Evolutionary conservation across 2,329 filamentous ascomycete species (phyloP).

Genomic region (Penicillium aurantiogriseum): DNA sequence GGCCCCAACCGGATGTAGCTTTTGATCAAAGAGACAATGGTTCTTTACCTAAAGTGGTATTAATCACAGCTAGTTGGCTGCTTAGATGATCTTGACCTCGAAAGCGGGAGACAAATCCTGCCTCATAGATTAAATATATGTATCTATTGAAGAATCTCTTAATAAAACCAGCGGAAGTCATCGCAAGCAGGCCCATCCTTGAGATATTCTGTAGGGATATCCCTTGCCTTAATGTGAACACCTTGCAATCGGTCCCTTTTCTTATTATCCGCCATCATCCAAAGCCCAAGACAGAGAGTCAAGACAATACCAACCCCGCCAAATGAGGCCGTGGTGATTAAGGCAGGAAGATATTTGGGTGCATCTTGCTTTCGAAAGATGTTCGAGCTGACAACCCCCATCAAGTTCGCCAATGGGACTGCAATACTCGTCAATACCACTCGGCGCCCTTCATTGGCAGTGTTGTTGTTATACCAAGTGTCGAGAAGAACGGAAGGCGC

Average conservation of each 20-base stretch:
- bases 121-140: not conserved
- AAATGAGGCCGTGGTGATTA: constrained; percentile 53
- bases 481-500: constrained; percentile 60
- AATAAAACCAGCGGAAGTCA: constrained; percentile 55
- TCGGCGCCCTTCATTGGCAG: constrained; percentile 68
- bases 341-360: constrained; percentile 62
- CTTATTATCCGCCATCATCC: constrained; percentile 53
- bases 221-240: constrained; percentile 51
- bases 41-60: too few relatives aligned
- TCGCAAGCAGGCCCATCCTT: constrained; percentile 50
- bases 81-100: too few relatives aligned
- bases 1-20: constrained; percentile 21
- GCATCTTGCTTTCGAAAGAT: constrained; percentile 61
- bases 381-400: constrained; percentile 66
- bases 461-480: constrained; percentile 73
- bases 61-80: not conserved
- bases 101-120: too few relatives aligned
- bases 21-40: not conserved
- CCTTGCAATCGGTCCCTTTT: constrained; percentile 57
- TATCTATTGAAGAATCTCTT: constrained; percentile 46
- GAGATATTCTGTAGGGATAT: constrained; percentile 53
- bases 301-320: constrained; percentile 56
- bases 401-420: constrained; percentile 69
- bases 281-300: constrained; percentile 52
- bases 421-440: constrained; percentile 65